phyloP scores from a whole-genome alignment of 2,329 filamentous ascomycete species.

The Dothideomycetes sp. region DNA sequence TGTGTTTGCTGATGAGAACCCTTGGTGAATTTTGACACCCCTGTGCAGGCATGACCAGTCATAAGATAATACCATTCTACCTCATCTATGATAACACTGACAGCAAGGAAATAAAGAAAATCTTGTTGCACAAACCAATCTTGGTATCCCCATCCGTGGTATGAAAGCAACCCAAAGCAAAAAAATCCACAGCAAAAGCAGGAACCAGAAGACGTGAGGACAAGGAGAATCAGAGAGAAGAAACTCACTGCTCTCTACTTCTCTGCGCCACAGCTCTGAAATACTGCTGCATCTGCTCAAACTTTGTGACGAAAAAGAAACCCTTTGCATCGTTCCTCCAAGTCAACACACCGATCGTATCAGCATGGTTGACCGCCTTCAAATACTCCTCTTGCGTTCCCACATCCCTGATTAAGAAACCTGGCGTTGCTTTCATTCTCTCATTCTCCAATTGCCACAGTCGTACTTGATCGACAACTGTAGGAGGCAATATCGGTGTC shows the following conservation, averaged over 20 bases:
- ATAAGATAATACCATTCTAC: too few species aligned
- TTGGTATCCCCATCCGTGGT: too few species aligned
- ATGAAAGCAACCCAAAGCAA: too few species aligned
- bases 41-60: too few species aligned
- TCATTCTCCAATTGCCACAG: constrained; percentile 98
- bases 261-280: constrained; percentile 49
- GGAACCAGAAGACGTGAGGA: too few species aligned
- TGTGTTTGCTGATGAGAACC: too few species aligned
- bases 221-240: too few species aligned
- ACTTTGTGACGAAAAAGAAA: constrained; percentile 84
- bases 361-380: constrained; percentile 64
- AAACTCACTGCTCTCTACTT: constrained; percentile 27
- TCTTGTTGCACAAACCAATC: too few species aligned
- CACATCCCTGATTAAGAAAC: constrained; percentile 88
- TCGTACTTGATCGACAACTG: constrained; percentile 92
- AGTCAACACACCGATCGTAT: constrained; percentile 79
- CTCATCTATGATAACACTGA: too few species aligned
- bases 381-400: constrained; percentile 55
- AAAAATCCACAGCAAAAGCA: too few species aligned
- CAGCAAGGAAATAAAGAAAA: too few species aligned
- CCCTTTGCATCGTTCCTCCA: constrained; percentile 75
- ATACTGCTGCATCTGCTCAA: constrained; percentile 80
- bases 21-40: too few species aligned
- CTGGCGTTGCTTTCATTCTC: constrained; percentile 73
- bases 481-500: constrained; percentile 76